Percentiles rank a stretch among this genome's conserved stretches.
Evolutionary conservation across 371 early-diverging fungal species (phyloP).

Genomic region (Actinomortierella ambigua): DNA sequence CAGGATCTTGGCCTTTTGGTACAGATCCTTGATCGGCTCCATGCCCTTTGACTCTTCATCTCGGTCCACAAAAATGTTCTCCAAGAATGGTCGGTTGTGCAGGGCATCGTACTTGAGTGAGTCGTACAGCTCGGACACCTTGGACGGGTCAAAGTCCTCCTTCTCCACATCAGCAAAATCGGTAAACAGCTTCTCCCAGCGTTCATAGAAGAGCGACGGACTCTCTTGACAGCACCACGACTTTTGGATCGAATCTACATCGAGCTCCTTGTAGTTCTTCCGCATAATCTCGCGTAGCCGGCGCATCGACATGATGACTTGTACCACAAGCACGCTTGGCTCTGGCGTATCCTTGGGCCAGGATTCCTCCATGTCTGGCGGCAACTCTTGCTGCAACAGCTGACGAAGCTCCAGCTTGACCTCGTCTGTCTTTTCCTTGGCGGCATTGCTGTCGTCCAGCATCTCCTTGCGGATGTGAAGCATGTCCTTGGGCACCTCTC

Average conservation of each 20-base stretch:
- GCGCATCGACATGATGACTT: conserved; percentile 72
- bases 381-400: conserved; percentile 50
- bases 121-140: conserved; percentile 93
- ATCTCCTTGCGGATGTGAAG: conserved; percentile 85
- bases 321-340: conserved; percentile 69
- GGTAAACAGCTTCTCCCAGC: conserved; percentile 94
- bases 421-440: conserved; percentile 90
- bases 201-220: conserved; percentile 79
- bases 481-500: conserved; percentile 60
- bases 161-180: conserved; percentile 81
- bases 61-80: conserved; percentile 62
- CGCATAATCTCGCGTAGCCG: conserved; percentile 77
- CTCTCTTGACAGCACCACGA: conserved; percentile 86
- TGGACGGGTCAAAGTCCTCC: conserved; percentile 78
- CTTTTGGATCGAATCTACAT: conserved; percentile 62
- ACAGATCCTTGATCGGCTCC: conserved; percentile 63
- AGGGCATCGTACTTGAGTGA: conserved; percentile 95
- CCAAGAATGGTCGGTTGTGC: conserved; percentile 88
- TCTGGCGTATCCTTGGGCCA: conserved; percentile 65
- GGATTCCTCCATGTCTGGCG: conserved; percentile 51
- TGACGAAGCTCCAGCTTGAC: conserved; percentile 77
- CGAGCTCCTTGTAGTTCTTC: conserved; percentile 68
- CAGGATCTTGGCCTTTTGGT: conserved; percentile 78
- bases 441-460: conserved; percentile 93
- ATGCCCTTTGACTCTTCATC: conserved; percentile 24